Evolutionary conservation across 768 basidiomycete genomes (phyloP).

Genomic region (Sporobolomyces phaffii): DNA sequence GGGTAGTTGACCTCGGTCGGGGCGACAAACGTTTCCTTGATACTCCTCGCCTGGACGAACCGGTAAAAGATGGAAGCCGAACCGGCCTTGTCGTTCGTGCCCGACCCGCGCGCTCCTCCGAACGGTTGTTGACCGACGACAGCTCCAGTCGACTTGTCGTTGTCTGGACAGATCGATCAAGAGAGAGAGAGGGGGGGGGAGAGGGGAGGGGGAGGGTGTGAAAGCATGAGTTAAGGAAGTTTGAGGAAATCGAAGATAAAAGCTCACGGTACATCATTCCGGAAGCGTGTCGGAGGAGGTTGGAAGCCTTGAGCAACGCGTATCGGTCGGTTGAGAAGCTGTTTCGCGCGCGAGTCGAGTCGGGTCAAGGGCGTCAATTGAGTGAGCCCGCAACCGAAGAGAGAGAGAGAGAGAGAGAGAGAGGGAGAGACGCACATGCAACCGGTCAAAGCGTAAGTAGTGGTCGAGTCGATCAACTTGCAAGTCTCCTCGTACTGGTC

Average conservation of each 20-base stretch:
- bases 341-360: too few relatives aligned
- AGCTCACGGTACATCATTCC: slow-evolving; percentile 81
- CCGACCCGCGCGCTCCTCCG: slow-evolving; percentile 78
- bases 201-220: background rate
- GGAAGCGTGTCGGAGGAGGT: slow-evolving; percentile 77
- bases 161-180: slow-evolving; percentile 1
- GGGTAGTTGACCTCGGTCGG: slow-evolving; percentile 15
- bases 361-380: too few relatives aligned
- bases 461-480: slow-evolving; percentile 76
- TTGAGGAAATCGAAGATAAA: background rate
- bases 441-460: slow-evolving; percentile 88
- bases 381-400: too few relatives aligned
- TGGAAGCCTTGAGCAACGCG: slow-evolving; percentile 71
- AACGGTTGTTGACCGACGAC: slow-evolving; percentile 98
- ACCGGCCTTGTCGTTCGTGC: slow-evolving; percentile 97
- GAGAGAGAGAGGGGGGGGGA: background rate
- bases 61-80: slow-evolving; percentile 60
- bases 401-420: slow-evolving; percentile 7
- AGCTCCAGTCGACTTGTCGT: slow-evolving; percentile 83
- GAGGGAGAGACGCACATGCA: slow-evolving; percentile 70
- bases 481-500: slow-evolving; percentile 76
- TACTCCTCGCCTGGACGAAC: slow-evolving; percentile 78
- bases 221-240: too few relatives aligned
- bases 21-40: slow-evolving; percentile 90
- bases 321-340: slow-evolving; percentile 79